A percentile compares a stretch with the other conserved stretches of the same genome.
phyloP scores from a whole-genome alignment of 768 basidiomycete genomes.

The Dentipellis fragilis region DNA sequence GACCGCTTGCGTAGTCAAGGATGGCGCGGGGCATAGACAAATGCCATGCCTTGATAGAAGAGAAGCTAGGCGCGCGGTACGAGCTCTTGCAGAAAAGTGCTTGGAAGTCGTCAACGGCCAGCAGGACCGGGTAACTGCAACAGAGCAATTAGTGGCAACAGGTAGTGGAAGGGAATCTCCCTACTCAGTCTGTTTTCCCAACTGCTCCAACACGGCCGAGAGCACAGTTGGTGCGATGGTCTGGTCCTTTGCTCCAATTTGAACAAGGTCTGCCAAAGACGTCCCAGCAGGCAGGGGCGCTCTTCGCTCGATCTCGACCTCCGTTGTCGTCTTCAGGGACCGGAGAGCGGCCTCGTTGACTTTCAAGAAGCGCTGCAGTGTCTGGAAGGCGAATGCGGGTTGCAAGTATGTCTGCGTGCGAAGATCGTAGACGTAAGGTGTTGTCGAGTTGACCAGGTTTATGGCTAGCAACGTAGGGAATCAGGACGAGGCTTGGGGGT shows the following conservation, averaged over 20 bases:
- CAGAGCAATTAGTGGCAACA: not conserved
- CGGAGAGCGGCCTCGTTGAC: conserved; percentile 44
- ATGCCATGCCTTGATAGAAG: conserved; percentile 61
- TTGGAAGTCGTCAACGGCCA: conserved; percentile 87
- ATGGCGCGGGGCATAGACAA: conserved; percentile 69
- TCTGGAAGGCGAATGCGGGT: conserved; percentile 50
- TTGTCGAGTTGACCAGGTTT: conserved; percentile 65
- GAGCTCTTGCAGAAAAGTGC: conserved; percentile 57
- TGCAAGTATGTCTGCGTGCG: conserved; percentile 73
- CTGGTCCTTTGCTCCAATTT: conserved; percentile 46
- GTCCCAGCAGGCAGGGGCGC: conserved; percentile 38
- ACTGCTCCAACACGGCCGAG: conserved; percentile 44
- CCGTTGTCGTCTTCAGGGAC: conserved; percentile 29
- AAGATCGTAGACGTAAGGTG: conserved; percentile 62
- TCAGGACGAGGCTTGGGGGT: not conserved
- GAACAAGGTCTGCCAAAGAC: conserved; percentile 42
- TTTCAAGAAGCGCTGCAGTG: conserved; percentile 48
- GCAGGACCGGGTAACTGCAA: conserved; percentile 60
- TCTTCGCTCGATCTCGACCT: conserved; percentile 37
- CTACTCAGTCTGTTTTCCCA: conserved; percentile 58
- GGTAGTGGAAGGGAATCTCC: conserved; percentile 13
- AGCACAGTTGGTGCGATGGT: conserved; percentile 45
- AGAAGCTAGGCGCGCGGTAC: conserved; percentile 70
- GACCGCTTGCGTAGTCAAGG: conserved; percentile 71
- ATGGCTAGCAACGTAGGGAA: conserved; percentile 25